phyloP scores from a whole-genome alignment of 345 rosid genomes.

The Diplotaxis tenuifolia region DNA sequence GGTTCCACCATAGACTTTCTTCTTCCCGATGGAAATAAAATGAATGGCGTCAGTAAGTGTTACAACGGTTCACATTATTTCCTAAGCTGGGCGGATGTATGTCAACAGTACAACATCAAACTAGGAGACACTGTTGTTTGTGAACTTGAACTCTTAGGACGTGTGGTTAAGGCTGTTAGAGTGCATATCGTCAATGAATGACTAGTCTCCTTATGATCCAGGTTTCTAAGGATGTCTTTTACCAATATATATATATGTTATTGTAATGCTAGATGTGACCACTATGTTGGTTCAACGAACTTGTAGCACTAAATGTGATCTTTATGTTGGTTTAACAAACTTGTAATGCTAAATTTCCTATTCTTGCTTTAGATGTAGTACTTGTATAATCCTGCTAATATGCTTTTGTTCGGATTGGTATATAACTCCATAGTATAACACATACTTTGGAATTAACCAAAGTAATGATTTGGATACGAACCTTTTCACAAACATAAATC shows the following conservation, averaged over 20 bases:
- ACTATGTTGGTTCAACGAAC: background rate
- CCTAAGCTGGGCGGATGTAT: constrained; percentile 6
- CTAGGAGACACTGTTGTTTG: constrained; percentile 21
- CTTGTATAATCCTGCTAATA: background rate
- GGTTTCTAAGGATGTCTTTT: background rate
- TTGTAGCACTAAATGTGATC: background rate
- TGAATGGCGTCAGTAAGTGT: background rate
- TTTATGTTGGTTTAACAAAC: background rate
- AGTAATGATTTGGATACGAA: background rate
- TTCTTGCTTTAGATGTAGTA: background rate
- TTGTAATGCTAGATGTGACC: constrained; percentile 3
- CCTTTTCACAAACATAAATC: background rate
- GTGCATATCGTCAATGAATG: constrained; percentile 8
- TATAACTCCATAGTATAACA: background rate
- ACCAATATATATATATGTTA: background rate
- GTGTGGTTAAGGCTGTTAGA: constrained; percentile 11
- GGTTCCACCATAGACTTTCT: background rate
- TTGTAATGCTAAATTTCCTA: background rate
- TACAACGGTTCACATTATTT: background rate
- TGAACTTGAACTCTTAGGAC: constrained; percentile 19
- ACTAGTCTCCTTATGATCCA: background rate
- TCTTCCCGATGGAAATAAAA: background rate
- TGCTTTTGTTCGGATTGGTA: background rate
- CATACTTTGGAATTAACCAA: background rate
- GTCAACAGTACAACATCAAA: background rate